Percentiles rank a stretch among this genome's conserved stretches.
phyloP scores from a whole-genome alignment of 768 basidiomycete genomes.

The Kwoniella newhampshirensis region DNA sequence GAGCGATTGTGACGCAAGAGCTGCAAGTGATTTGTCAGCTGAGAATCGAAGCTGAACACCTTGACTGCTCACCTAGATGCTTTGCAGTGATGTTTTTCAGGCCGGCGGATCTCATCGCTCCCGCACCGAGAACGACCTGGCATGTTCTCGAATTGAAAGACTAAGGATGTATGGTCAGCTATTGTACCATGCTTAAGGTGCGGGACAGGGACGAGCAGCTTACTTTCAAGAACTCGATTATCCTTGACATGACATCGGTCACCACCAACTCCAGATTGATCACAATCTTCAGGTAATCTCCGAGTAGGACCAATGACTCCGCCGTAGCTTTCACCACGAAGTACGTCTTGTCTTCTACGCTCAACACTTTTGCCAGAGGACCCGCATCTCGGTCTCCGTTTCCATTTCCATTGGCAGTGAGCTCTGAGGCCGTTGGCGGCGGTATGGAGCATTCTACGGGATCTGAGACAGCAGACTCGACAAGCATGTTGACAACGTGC shows the following conservation, averaged over 20 bases:
- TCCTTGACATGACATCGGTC: slow-evolving; percentile 89
- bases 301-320: slow-evolving; percentile 66
- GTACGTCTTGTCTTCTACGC: slow-evolving; percentile 76
- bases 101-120: slow-evolving; percentile 97
- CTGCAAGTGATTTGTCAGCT: slow-evolving; percentile 54
- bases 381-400: slow-evolving; percentile 53
- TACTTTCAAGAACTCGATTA: slow-evolving; percentile 89
- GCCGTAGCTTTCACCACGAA: slow-evolving; percentile 83
- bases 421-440: slow-evolving; percentile 3
- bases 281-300: slow-evolving; percentile 84
- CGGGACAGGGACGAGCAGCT: slow-evolving; percentile 1
- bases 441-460: slow-evolving; percentile 66
- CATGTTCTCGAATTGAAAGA: slow-evolving; percentile 97
- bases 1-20: slow-evolving; percentile 91
- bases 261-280: slow-evolving; percentile 84
- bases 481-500: slow-evolving; percentile 67
- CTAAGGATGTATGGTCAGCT: slow-evolving; percentile 48
- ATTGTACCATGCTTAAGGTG: too few relatives aligned
- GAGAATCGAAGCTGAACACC: neutral
- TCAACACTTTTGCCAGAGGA: slow-evolving; percentile 45
- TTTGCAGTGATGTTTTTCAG: slow-evolving; percentile 98
- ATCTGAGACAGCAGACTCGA: slow-evolving; percentile 79
- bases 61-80: slow-evolving; percentile 70
- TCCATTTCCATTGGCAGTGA: slow-evolving; percentile 26
- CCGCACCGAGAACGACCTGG: slow-evolving; percentile 95